Evolutionary conservation across 495 filamentous ascomycete species (phyloP).

Genomic region (Podospora pseudocomata): DNA sequence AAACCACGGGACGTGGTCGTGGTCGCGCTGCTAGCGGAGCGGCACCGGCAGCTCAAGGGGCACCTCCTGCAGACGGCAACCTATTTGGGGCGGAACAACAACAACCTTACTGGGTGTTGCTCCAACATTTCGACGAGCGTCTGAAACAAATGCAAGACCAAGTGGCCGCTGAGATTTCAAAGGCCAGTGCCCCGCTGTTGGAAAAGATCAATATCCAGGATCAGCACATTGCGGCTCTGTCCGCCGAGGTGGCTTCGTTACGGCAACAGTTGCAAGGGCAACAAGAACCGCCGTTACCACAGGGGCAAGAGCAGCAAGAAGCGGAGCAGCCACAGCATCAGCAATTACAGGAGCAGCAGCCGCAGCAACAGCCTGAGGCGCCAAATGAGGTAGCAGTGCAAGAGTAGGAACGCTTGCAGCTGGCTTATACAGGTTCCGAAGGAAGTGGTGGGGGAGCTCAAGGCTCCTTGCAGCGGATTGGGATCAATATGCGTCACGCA

Average conservation of each 20-base stretch:
- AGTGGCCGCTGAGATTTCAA: slow-evolving; percentile 22
- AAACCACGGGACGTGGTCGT: slow-evolving; percentile 27
- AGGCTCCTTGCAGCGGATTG: not conserved
- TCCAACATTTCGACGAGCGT: slow-evolving; percentile 48
- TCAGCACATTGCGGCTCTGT: slow-evolving; percentile 23
- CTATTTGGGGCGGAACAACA: slow-evolving; percentile 46
- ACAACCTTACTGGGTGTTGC: slow-evolving; percentile 46
- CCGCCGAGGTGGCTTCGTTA: slow-evolving; percentile 25
- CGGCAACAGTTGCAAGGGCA: slow-evolving; percentile 18
- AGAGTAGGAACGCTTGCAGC: not conserved
- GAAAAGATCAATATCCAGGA: slow-evolving; percentile 45
- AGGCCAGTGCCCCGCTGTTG: slow-evolving; percentile 27
- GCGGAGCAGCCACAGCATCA: not conserved
- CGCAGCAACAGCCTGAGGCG: not conserved
- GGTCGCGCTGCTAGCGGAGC: slow-evolving; percentile 25
- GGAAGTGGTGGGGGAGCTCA: not conserved
- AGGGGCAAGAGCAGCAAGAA: slow-evolving; percentile 1
- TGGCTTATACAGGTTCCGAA: not conserved
- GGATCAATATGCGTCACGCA: not conserved
- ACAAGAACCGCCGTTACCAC: slow-evolving; percentile 1
- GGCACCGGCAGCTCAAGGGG: slow-evolving; percentile 27
- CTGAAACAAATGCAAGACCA: slow-evolving; percentile 39
- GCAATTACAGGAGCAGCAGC: slow-evolving; percentile 3
- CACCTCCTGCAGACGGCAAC: slow-evolving; percentile 40
- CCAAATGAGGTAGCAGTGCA: not conserved